A percentile compares a stretch with the other conserved stretches of the same genome.
These are phyloP conservation scores for Rhizomucor pusillus DNA, from an alignment of 371 early-diverging fungal species.

Conservation along the genomic window DNA sequence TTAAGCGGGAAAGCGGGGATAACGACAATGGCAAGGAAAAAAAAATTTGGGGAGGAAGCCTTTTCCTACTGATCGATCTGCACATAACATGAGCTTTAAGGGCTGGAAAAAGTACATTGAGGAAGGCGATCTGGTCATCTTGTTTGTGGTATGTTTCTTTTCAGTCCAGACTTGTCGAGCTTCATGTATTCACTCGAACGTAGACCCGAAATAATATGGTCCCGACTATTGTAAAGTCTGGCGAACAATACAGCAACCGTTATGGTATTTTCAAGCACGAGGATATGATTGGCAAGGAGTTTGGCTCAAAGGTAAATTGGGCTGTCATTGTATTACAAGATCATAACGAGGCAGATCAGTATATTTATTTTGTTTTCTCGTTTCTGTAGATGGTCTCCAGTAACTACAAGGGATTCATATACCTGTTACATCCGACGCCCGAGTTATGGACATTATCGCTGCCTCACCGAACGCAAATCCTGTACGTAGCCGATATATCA, in stretches of 20 bases:
- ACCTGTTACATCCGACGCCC: slow-evolving; percentile 90
- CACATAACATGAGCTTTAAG: slow-evolving; percentile 38
- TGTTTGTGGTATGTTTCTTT: slow-evolving; percentile 48
- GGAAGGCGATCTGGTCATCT: slow-evolving; percentile 62
- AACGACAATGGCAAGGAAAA: too few relatives aligned
- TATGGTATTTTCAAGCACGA: slow-evolving; percentile 78
- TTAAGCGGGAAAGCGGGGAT: too few relatives aligned
- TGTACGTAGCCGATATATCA: slow-evolving; percentile 92
- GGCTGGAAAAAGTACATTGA: slow-evolving; percentile 55
- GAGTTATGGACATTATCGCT: slow-evolving; percentile 93
- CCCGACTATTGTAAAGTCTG: slow-evolving; percentile 56
- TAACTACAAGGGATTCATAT: slow-evolving; percentile 80
- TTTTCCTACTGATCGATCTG: too few relatives aligned
- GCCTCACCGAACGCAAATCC: slow-evolving; percentile 95
- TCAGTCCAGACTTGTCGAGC: neutral
- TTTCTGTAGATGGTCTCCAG: slow-evolving; percentile 60
- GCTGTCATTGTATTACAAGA: neutral
- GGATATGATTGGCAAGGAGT: slow-evolving; percentile 83
- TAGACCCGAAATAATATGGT: slow-evolving; percentile 69
- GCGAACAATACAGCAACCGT: slow-evolving; percentile 64
- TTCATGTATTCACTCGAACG: neutral
- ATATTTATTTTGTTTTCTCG: neutral
- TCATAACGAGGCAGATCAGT: neutral
- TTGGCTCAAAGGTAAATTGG: slow-evolving; percentile 69
- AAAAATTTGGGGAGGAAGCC: too few relatives aligned